These are phyloP conservation scores for Trichoderma guizhouense DNA, from an alignment of 2,329 filamentous ascomycete species.

Conservation along the genomic window DNA sequence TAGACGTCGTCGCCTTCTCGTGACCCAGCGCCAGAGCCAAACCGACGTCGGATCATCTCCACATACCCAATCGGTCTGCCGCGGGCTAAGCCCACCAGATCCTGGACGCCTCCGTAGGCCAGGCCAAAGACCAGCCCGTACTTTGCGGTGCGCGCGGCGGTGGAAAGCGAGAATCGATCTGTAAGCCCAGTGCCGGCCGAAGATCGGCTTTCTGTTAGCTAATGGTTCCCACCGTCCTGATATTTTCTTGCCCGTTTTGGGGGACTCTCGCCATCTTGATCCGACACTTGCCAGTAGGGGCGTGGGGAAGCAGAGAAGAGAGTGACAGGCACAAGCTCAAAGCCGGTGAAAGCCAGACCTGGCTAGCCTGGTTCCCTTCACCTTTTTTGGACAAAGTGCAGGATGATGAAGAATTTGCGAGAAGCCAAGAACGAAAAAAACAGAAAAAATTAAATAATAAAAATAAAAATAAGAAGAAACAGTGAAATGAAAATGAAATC, in stretches of 20 bases:
- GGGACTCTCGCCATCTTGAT: background rate
- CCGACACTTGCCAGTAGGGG: slow-evolving; percentile 2
- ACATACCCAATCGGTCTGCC: slow-evolving; percentile 74
- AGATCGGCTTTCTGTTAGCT: slow-evolving; percentile 24
- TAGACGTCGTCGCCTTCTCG: slow-evolving; percentile 17
- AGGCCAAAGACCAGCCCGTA: slow-evolving; percentile 76
- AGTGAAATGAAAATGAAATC: background rate
- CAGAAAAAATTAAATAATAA: background rate
- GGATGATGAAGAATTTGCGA: background rate
- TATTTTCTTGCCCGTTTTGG: background rate
- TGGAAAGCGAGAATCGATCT: slow-evolving; percentile 78
- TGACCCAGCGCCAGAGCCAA: slow-evolving; percentile 23
- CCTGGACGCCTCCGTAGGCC: slow-evolving; percentile 77
- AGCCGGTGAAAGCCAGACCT: slow-evolving; percentile 13
- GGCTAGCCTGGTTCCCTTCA: background rate
- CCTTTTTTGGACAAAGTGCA: slow-evolving; percentile 3
- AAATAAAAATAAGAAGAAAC: background rate
- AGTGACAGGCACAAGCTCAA: background rate
- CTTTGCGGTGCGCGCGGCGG: slow-evolving; percentile 73
- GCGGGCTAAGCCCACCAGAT: slow-evolving; percentile 64
- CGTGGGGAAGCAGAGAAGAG: background rate
- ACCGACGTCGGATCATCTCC: slow-evolving; percentile 56
- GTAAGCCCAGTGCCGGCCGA: slow-evolving; percentile 26
- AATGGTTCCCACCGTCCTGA: slow-evolving; percentile 1
- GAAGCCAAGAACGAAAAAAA: background rate